Evolutionary conservation across 2,329 filamentous ascomycete species (phyloP), one percentile per base, ranked within the genome.

Genomic region (Fusarium palustre): DNA sequence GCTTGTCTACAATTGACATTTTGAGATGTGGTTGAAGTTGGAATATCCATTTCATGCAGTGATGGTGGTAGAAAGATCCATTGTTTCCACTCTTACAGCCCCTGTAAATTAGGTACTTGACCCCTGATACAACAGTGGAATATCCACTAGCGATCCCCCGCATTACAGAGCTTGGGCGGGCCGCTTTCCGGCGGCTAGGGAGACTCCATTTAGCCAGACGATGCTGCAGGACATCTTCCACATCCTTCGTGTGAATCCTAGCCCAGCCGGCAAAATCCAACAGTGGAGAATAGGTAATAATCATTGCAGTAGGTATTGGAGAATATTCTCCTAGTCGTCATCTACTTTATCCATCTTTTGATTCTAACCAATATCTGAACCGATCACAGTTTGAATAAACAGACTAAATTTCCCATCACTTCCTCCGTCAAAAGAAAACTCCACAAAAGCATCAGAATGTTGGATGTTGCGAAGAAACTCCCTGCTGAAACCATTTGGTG

Each of bases 111-210:
- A 30, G 28, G 28, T 11, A 16, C 13, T 18, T 4, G 8, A 25
- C 9, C 15, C 24, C 82, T 78, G 28, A 10, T 43, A 3, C 5
- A n/a, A 16, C 8, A 18, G 41, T 5, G 24, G 9, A 5, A 11
- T 11, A 3, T 18, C 41, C 24, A 4, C 24, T n/a, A 22, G 24
- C 11, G 16, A 30, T 45, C 25, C 25, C 42, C 42, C 42, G 42
- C 42, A 30, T 45, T 15, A 30, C 10, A 30, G 42, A 12, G 7
- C 25, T 2, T 30, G 11, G 22, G 2, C 42, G 42, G 42, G 18
- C 42, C 42, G 42, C 42, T 28, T 45, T n/a, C 42, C 42, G 42
- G 42, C 10, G 18, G 25, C 18, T 22, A 22, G 10, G 11, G 11
- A 20, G 36, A 8, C 5, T 2, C 9, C 7, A 36, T 45, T 45